phyloP scores from a whole-genome alignment of 495 filamentous ascomycete genomes.

The Ascodesmis nigricans region DNA sequence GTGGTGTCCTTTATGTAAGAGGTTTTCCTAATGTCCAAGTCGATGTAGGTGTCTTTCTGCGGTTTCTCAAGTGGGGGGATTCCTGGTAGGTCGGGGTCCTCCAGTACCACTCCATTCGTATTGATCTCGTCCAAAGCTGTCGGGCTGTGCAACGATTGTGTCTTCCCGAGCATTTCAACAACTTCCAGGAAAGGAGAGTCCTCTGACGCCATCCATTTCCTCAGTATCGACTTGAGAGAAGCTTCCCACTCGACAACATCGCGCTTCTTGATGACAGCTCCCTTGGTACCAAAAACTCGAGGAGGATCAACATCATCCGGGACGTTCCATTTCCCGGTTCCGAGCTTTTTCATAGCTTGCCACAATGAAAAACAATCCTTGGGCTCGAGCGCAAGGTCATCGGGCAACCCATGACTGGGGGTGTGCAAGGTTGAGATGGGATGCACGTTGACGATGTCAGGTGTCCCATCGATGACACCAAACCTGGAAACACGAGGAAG shows the following conservation, averaged over 20 bases:
- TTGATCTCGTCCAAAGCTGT: too few species aligned
- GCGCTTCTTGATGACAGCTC: slow-evolving; percentile 31
- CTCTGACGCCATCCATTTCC: slow-evolving; percentile 35
- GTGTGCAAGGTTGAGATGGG: slow-evolving; percentile 40
- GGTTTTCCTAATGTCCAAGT: not conserved
- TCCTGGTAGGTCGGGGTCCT: too few species aligned
- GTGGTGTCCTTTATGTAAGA: slow-evolving; percentile 26
- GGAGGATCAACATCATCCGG: slow-evolving; percentile 28
- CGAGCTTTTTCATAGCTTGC: slow-evolving; percentile 32
- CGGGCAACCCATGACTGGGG: slow-evolving; percentile 33
- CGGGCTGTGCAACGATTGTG: too few species aligned
- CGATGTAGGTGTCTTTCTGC: too few species aligned
- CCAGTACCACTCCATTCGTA: too few species aligned
- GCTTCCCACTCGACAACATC: slow-evolving; percentile 44
- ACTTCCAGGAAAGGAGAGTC: slow-evolving; percentile 40
- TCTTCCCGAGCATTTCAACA: slow-evolving; percentile 18
- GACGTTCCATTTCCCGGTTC: slow-evolving; percentile 29
- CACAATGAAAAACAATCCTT: slow-evolving; percentile 46
- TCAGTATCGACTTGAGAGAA: slow-evolving; percentile 34
- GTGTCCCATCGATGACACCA: slow-evolving; percentile 8
- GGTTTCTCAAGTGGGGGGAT: too few species aligned
- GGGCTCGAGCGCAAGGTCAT: slow-evolving; percentile 45
- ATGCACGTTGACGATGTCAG: slow-evolving; percentile 28
- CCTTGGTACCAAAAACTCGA: slow-evolving; percentile 21
- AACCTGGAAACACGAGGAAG: slow-evolving; percentile 9